Evolutionary conservation across 176 grass and related monocot species (phyloP).

Genomic region (Avena eriantha): DNA sequence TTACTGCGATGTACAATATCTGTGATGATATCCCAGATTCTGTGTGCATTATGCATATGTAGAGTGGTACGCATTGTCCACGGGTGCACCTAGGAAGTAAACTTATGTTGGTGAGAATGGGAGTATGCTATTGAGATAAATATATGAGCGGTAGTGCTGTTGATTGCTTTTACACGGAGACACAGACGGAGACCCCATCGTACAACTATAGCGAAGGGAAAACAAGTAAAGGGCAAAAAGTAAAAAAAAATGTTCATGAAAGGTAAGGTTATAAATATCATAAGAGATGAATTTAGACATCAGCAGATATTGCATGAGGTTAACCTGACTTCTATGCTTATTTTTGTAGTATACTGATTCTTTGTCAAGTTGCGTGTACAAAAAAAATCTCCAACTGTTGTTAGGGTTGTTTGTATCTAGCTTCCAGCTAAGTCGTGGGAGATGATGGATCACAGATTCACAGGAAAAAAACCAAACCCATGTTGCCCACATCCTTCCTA

Average conservation of each 20-base stretch:
- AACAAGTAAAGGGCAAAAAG: conserved; percentile 2
- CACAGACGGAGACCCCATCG: conserved; percentile 20
- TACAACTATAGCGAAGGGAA: not conserved
- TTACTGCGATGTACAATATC: not conserved
- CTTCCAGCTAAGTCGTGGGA: too few species aligned
- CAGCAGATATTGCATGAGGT: not conserved
- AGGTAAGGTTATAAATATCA: not conserved
- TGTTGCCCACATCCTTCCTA: too few species aligned
- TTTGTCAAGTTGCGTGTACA: not conserved
- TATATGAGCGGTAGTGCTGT: not conserved
- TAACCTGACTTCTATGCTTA: not conserved
- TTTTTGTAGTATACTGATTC: not conserved
- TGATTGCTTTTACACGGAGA: conserved; percentile 2
- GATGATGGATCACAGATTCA: too few species aligned
- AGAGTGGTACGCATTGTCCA: not conserved
- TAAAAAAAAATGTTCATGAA: not conserved
- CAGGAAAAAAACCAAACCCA: too few species aligned
- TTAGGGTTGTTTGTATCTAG: too few species aligned
- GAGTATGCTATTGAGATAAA: not conserved
- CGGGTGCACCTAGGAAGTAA: not conserved
- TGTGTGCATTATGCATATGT: not conserved
- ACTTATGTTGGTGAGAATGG: not conserved
- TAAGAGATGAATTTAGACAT: not conserved
- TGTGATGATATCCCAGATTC: not conserved
- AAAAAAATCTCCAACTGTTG: too few species aligned